Evolutionary conservation across 2,329 filamentous ascomycete species (phyloP), one percentile per base, ranked within the genome.

Genomic region (Diaporthe vexans): DNA sequence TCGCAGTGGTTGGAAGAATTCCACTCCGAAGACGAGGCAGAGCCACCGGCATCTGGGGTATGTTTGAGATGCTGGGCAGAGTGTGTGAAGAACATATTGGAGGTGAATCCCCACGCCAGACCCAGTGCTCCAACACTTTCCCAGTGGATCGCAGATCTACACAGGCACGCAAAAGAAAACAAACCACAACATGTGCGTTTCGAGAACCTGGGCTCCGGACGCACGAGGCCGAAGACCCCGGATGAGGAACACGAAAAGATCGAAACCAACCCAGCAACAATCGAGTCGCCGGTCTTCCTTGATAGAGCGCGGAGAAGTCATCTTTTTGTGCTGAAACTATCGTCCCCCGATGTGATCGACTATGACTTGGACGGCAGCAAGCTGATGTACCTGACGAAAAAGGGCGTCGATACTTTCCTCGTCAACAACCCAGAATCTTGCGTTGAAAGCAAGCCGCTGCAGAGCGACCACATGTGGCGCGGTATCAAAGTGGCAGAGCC

Each of bases 11-110:
- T 74, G 19, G n/a, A 67, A 1, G 52, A 52, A 7, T 74, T 74
- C 52, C n/a, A 2, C 24, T 33, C 8, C 11, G 37, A 59, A n/a
- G 4, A 9, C 15, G 4, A 43, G 26, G 7, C 51, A 46, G 21
- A 11, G 40, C 19, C n/a, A 26, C n/a, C 17, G 9, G 33, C 58
- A 11, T 9, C 43, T 2, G 51, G 40, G 3, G 37, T 54, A 13
- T 74, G 73, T 29, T 26, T 72, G 21, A 74, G 35, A 21, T 74
- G 73, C 68, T 74, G 73, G 73, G 73, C 73, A 24, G 26, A 63
- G 5, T 72, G 68, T 19, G 73, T 74, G 8, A 24, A 46, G 13
- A 37, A 43, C 9, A 72, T 72, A 26, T 54, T 74, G 17, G 68
- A 72, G 48, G 68, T 72, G 8, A 29, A 74, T 19, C 51, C 73